Percentiles rank a stretch among this genome's conserved stretches.
Conservation (phyloP, 179 eudicot species). For the Heliamphora pulchella region DNA sequence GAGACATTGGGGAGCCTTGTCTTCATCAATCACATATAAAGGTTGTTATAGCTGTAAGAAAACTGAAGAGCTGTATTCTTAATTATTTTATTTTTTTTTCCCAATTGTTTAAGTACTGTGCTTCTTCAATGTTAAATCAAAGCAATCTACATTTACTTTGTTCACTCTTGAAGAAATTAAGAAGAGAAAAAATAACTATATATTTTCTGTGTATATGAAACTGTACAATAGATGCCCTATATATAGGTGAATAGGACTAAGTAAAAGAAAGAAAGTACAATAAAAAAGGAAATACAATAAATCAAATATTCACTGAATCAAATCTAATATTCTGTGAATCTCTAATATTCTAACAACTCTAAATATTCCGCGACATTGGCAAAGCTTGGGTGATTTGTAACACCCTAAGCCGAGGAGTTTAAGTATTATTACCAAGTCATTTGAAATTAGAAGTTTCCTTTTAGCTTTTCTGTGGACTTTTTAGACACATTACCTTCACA, state of each 20-base stretch:
- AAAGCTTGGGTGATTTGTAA: background rate
- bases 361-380: background rate
- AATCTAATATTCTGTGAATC: no score
- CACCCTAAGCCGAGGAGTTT: background rate
- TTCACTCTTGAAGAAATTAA: no score
- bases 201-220: no score
- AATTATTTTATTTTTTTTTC: background rate
- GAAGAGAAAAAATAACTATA: no score
- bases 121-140: background rate
- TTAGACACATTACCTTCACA: background rate
- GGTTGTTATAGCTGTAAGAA: conserved; percentile 63
- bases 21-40: conserved; percentile 78
- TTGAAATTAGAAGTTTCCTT: background rate
- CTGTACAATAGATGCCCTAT: no score
- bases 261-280: no score
- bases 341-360: no score
- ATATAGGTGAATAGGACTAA: no score
- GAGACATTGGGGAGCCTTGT: conserved; percentile 93
- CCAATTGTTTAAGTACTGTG: background rate
- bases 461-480: background rate
- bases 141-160: background rate
- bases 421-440: background rate
- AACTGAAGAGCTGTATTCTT: conserved; percentile 8
- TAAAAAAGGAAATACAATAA: no score
- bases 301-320: no score